Percentiles rank a stretch among this genome's conserved stretches.
phyloP scores from a whole-genome alignment of 192 early-diverging fungal genomes.

The Coemansia sp. region DNA sequence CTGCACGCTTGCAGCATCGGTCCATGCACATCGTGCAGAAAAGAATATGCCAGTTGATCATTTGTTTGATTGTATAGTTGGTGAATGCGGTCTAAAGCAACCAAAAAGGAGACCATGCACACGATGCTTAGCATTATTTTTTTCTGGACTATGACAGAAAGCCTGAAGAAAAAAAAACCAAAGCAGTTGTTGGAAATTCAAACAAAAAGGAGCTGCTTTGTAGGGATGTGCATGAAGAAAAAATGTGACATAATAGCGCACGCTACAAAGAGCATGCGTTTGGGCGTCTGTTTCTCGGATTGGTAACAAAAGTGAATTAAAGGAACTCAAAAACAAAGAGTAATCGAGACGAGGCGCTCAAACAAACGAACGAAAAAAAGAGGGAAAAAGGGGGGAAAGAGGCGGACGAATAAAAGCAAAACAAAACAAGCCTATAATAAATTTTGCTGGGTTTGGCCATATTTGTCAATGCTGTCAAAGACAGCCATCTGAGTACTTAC shows the following conservation, averaged over 20 bases:
- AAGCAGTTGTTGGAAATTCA: not conserved
- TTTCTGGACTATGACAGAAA: not conserved
- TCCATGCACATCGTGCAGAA: not conserved
- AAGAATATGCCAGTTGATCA: not conserved
- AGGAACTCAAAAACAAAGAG: constrained; percentile 1
- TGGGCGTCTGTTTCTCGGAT: not conserved
- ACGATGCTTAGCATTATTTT: not conserved
- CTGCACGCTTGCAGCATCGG: not conserved
- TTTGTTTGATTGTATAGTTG: no score
- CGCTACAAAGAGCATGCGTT: constrained; percentile 1
- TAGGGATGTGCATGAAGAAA: not conserved
- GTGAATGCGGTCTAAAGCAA: no score
- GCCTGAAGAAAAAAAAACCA: not conserved
- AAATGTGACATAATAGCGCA: not conserved
- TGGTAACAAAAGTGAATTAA: constrained; percentile 2
- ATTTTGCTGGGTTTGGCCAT: not conserved
- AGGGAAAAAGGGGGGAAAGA: not conserved
- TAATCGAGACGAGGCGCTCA: constrained; percentile 1
- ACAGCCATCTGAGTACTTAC: constrained; percentile 24
- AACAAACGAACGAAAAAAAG: constrained; percentile 6
- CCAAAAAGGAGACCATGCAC: not conserved
- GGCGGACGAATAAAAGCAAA: not conserved
- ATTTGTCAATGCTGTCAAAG: not conserved
- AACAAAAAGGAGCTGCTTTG: not conserved
- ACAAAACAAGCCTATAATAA: not conserved